Evolutionary conservation across 768 basidiomycete species (phyloP), one percentile per base, ranked within the genome.

Genomic region (Lentinula detonsa): DNA sequence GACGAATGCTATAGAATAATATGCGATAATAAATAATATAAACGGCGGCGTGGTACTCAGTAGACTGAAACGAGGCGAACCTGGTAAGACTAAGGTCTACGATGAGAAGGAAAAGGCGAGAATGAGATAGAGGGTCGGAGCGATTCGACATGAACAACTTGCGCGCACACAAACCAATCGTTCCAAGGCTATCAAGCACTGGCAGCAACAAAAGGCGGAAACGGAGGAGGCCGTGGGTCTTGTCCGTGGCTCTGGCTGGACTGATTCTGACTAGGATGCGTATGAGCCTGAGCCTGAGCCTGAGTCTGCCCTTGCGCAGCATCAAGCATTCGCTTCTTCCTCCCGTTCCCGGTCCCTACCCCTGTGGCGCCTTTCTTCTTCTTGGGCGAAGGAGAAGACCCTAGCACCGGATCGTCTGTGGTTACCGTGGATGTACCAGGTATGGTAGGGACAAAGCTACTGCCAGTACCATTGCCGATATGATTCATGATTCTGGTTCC

Each of bases 311-410:
- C 49, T 49, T 63, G 64, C 49, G 58, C 69, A 15, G 56, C 62
- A 54, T 61, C 58, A 46, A 40, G 56, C 39, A 61, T 31, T 49
- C 39, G 39, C 60, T 74, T 81, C 75, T 83, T 81, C 63, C 77
- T 70, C 61, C 78, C 79, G 67, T 76, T 78, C 48, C 78, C 79
- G 34, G 74, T 70, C 37, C 78, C 80, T 43, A 77, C 74, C 7
- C 76, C 78, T 52, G 65, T 70, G 67, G 62, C 71, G 34, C 69
- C 73, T 59, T 75, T 76, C 72, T 80, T 81, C 76, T 80, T 81
- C 73, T 80, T 81, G 71, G 78, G 78, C 55, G 67, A 59, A 15
- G 71, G 62, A 23, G 64, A 53, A 39, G 69, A 42, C n/a, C 65
- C 57, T 39, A 37, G 23, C 18, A n/a, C 45, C 4, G 56, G 16